Evolutionary conservation across 257 asterid species (phyloP).

Genomic region (Echites panduratus): DNA sequence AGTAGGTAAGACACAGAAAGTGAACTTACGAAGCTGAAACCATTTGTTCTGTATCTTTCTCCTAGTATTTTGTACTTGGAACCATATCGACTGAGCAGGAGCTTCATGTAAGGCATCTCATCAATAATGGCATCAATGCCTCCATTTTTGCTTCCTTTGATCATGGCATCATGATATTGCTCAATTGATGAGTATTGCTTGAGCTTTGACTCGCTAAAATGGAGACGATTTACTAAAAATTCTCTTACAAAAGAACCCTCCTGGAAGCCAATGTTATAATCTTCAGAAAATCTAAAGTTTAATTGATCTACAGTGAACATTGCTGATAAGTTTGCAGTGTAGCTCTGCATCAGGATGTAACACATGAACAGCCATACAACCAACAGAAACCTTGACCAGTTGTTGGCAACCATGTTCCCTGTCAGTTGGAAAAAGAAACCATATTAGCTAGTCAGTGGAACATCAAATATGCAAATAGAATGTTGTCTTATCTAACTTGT

Average conservation of each 20-base stretch:
- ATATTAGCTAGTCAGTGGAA: no score
- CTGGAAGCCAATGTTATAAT: conserved; percentile 34
- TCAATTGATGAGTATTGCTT: conserved; percentile 8
- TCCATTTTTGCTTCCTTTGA: conserved; percentile 19
- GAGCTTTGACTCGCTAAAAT: conserved; percentile 4
- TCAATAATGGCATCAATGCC: conserved; percentile 23
- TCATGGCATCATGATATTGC: conserved; percentile 15
- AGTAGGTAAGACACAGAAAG: no score
- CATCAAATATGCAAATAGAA: no score
- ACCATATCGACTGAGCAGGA: conserved; percentile 32
- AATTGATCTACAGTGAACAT: conserved; percentile 47
- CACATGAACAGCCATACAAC: conserved; percentile 48
- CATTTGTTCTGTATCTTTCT: conserved; percentile 36
- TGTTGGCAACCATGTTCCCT: conserved; percentile 47
- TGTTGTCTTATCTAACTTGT: background rate
- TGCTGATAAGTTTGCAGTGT: conserved; percentile 49
- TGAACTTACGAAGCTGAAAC: conserved; percentile 47
- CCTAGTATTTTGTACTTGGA: conserved; percentile 39
- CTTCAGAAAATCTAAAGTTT: conserved; percentile 27
- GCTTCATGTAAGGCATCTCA: conserved; percentile 32
- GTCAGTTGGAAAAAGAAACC: conserved; percentile 1
- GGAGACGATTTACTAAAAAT: conserved; percentile 19
- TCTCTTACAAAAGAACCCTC: conserved; percentile 37
- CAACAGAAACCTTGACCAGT: conserved; percentile 49
- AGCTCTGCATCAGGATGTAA: conserved; percentile 53